Percentiles rank a stretch among this genome's conserved stretches.
phyloP scores from a whole-genome alignment of 2,329 filamentous ascomycete genomes.

The Myriosclerotinia scirpicola region DNA sequence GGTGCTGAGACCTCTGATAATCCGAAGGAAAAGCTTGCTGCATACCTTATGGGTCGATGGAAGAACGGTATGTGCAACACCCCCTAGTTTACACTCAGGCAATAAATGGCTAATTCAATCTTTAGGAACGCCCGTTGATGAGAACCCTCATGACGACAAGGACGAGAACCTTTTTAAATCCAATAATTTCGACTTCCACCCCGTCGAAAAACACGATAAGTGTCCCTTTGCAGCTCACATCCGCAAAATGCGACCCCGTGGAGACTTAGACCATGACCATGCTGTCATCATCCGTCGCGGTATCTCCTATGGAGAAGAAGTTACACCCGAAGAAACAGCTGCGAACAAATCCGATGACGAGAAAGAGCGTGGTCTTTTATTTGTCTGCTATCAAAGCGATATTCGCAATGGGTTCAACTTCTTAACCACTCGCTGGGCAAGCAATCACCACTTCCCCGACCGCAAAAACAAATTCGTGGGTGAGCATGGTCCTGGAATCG shows the following conservation, averaged over 20 bases:
- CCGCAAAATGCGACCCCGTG: conserved; percentile 49
- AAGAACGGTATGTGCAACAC: conserved; percentile 29
- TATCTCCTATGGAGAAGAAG: conserved; percentile 47
- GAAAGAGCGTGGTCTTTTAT: conserved; percentile 47
- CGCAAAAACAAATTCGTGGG: conserved; percentile 21
- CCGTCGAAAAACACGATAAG: conserved; percentile 37
- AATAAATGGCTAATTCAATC: not conserved
- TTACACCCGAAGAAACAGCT: conserved; percentile 40
- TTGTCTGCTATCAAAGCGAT: conserved; percentile 48
- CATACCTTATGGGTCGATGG: conserved; percentile 15
- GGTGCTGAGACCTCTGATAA: not conserved
- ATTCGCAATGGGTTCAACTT: conserved; percentile 44
- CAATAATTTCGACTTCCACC: conserved; percentile 39
- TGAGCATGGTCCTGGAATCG: conserved; percentile 38
- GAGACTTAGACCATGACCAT: conserved; percentile 38
- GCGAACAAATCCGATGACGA: conserved; percentile 29
- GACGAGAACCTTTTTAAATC: conserved; percentile 31
- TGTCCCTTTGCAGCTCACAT: conserved; percentile 50
- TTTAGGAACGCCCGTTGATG: conserved; percentile 7
- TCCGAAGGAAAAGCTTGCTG: conserved; percentile 6
- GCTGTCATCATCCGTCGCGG: conserved; percentile 47
- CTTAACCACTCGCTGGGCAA: conserved; percentile 30
- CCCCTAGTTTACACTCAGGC: conserved; percentile 17
- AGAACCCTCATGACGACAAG: not conserved
- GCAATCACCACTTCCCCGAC: conserved; percentile 33